Base-by-base conservation (phyloP, 164 flowering plant genomes). In the Aristolochia californica region DNA sequence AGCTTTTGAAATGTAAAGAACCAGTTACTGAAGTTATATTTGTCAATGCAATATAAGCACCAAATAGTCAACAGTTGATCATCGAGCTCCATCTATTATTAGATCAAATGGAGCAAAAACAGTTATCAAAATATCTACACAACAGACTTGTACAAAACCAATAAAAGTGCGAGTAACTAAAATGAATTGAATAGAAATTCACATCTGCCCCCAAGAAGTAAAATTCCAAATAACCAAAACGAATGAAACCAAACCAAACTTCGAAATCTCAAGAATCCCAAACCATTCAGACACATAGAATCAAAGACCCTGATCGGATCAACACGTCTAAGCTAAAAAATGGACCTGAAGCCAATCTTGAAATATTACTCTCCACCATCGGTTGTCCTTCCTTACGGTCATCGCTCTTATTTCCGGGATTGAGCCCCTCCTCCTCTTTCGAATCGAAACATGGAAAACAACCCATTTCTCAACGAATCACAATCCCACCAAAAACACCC, bases 371-470 rank as follows among this genome's bases (percentile, higher is more conserved):
- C 30, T 69, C 68, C 38, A 53, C 61, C 0, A 21, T 26, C 44
- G 59, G 65, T 18, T 43, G 63, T 3, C 43, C 34, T 50, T 66
- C 73, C 22, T 57, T 57, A 53, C 45, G 27, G 22, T 57, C 70
- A 17, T 69, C 73, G 44, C 65, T 56, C 60, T 25, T 53, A 23
- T 27, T 63, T 62, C 30, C 57, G 20, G 57, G 70, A 66, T 57
- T 66, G 40, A 72, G 57, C 48, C 59, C 60, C 56, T 65, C 70
- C 38, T 66, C 76, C 48, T 70, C 72, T 57, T 57, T 70, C n/a
- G 77, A 69, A 58, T 70, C 77, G 23, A 73, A 73, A 48, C 77
- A 73, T 22, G 77, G 57, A 50, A 73, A 73, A 51, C 77, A 73
- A 54, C 77, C 77, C 77, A 73, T 73, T 22, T 58, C 61, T 25